Percentiles rank a stretch among this genome's conserved stretches.
These are phyloP conservation scores for Solanum ossicruentum DNA, from an alignment of 257 asterid species.

Conservation along the genomic window DNA sequence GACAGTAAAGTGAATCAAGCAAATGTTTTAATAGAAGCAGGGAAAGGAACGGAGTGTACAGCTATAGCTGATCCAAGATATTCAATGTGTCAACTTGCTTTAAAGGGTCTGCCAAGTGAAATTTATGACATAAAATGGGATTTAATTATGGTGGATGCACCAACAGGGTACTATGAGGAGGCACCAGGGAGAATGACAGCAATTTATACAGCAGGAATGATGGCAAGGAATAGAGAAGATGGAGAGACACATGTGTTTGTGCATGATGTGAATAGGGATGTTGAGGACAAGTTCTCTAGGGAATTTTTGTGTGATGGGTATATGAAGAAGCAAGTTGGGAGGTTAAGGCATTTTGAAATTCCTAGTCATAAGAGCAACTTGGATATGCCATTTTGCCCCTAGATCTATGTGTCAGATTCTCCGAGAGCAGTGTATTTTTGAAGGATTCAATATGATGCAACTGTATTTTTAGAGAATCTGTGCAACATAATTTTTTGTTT, in stretches of 20 bases:
- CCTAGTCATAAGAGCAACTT: slow-evolving; percentile 47
- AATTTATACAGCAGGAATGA: slow-evolving; percentile 90
- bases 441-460: background rate
- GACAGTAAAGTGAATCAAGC: slow-evolving; percentile 60
- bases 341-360: slow-evolving; percentile 65
- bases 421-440: no score
- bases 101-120: slow-evolving; percentile 47
- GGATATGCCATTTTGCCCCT: slow-evolving; percentile 51
- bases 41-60: slow-evolving; percentile 63
- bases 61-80: slow-evolving; percentile 41
- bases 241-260: slow-evolving; percentile 64
- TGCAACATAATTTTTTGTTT: background rate
- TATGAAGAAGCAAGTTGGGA: slow-evolving; percentile 70
- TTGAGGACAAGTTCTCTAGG: slow-evolving; percentile 61
- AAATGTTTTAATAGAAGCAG: slow-evolving; percentile 33
- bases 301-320: slow-evolving; percentile 68
- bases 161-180: slow-evolving; percentile 70
- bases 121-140: slow-evolving; percentile 63
- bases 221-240: slow-evolving; percentile 54
- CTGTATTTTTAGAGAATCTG: no score
- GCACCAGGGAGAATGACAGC: slow-evolving; percentile 93
- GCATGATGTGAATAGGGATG: slow-evolving; percentile 83
- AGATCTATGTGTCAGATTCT: background rate
- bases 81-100: slow-evolving; percentile 76
- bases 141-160: slow-evolving; percentile 89